These are phyloP conservation scores for Pulveroboletus ravenelii DNA, from an alignment of 768 basidiomycete genomes.

Conservation along the genomic window DNA sequence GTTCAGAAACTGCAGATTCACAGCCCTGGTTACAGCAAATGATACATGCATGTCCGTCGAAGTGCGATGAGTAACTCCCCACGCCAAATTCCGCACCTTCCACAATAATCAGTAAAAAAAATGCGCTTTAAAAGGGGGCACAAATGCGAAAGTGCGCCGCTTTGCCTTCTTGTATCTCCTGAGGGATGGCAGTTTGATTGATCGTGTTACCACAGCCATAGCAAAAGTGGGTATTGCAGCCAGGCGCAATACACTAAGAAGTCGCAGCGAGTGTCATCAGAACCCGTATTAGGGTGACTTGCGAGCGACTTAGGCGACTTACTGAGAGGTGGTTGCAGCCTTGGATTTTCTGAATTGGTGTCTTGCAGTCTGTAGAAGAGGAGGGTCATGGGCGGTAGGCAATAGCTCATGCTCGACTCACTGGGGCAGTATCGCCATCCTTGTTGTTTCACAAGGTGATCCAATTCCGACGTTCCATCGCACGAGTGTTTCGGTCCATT, in stretches of 20 bases:
- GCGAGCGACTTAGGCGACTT: constrained; percentile 15
- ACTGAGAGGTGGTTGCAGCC: constrained; percentile 63
- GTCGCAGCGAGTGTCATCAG: neutral
- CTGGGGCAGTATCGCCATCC: constrained; percentile 68
- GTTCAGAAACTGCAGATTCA: neutral
- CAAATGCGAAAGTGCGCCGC: constrained; percentile 32
- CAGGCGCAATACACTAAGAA: constrained; percentile 48
- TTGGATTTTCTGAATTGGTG: constrained; percentile 45
- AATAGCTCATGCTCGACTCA: constrained; percentile 12
- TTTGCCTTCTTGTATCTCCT: constrained; percentile 31
- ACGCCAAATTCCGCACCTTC: neutral
- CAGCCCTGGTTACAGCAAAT: neutral
- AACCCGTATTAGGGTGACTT: neutral
- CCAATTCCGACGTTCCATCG: constrained; percentile 52
- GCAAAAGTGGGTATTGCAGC: constrained; percentile 56
- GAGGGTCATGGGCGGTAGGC: neutral
- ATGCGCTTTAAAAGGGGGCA: constrained; percentile 17
- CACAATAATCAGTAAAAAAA: neutral
- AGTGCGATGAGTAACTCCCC: neutral
- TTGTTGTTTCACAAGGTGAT: constrained; percentile 43
- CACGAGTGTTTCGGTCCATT: constrained; percentile 48
- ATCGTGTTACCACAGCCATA: constrained; percentile 47
- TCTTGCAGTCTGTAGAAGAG: constrained; percentile 36
- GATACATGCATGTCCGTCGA: neutral
- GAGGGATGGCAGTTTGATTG: constrained; percentile 33